Base-by-base conservation (phyloP, 2,329 filamentous ascomycete species). In the Ceratocystis cacaofunesta region DNA sequence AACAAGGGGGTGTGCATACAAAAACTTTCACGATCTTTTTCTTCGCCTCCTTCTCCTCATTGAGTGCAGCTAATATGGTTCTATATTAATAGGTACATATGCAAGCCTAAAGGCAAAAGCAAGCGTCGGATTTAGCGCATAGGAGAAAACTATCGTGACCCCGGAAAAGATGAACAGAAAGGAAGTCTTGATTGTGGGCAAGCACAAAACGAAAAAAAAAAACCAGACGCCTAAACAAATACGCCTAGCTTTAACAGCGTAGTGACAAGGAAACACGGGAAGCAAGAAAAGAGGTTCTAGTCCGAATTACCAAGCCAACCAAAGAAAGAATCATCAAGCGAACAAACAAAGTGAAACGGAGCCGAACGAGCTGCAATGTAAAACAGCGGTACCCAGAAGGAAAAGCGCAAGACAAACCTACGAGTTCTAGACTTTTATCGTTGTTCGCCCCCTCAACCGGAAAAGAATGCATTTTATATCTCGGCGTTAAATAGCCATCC, bases 1-100 rank as follows among this genome's bases (percentile, higher is more conserved):
- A 8, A 58, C 55, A 32, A 65, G 32, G 46, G 64, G 64, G 64
- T 61, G 64, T 65, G 64, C 57, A 50, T 44, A 46, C 61, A 65
- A 48, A 30, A 19, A 62, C 43, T 44, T 32, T 65, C 64, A 65
- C 58, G 58, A 65, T 65, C 58, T 65, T 61, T 61, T 43, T 44
- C 25, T 46, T 43, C 28, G 25, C 57, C 19, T 63, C 30, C 10
- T 25, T 55, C 17, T 17, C 62, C 32, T 58, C 55, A 30, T 36
- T 19, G 28, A 36, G 28, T 58, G 55, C 55, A 36, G 55, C 25
- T 7, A n/a, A n/a, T 19, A 36, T 58, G 55, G n/a, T n/a, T 58
- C 55, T 58, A 28, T 58, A 36, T 58, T 58, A 58, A 58, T 36
- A 58, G 55, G 17, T 19, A 58, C 7, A 58, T 17, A 58, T 58